Evolutionary conservation across 257 asterid species (phyloP), one percentile per base, ranked within the genome.

Genomic region (Ilex asprella): DNA sequence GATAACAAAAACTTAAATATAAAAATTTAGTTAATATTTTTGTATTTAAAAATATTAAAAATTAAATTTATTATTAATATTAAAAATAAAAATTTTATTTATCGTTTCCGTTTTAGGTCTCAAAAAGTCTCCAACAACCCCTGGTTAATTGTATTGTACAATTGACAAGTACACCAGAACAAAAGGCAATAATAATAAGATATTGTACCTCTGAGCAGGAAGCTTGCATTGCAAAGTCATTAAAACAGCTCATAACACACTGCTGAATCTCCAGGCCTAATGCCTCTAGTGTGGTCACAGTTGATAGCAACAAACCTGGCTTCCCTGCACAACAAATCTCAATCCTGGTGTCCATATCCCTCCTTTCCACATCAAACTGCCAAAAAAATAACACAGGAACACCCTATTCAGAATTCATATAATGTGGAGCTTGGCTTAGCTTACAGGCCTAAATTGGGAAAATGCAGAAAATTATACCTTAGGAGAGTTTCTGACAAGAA

Each of bases 301-400:
- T 88, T 59, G 96, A 88, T 55, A 80, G 69, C 80, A 88, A 60
- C 68, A 88, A 73, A 16, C 95, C 96, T 6, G 85, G 79, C 70
- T 83, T 87, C 8, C 70, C 75, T 4, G 72, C 84, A 64, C 94
- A 85, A 13, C 81, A 60, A 2, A 87, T 85, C 73, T 81, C 85
- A 13, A 87, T 76, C 68, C 76, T 59, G 2, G 87, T 81, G 14
- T 85, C 91, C 4, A n/a, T 64, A 6, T 62, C 47, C 49, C 79
- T 78, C 72, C 84, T 83, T 51, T 85, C 87, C 76, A 87, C 96
- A 21, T 79, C 86, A 70, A 87, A 79, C 96, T 87, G 82, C 73
- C 43, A 15, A 0, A 2, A 52, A 56, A 63, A 54, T 3, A 14
- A n/a, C 31, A 21, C 5, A 63, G 16, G 51, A 16, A 59, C 39